A percentile compares a stretch with the other conserved stretches of the same genome.
These are phyloP conservation scores for Nemania sp. DNA, from an alignment of 2,329 filamentous ascomycete genomes.

Conservation along the genomic window DNA sequence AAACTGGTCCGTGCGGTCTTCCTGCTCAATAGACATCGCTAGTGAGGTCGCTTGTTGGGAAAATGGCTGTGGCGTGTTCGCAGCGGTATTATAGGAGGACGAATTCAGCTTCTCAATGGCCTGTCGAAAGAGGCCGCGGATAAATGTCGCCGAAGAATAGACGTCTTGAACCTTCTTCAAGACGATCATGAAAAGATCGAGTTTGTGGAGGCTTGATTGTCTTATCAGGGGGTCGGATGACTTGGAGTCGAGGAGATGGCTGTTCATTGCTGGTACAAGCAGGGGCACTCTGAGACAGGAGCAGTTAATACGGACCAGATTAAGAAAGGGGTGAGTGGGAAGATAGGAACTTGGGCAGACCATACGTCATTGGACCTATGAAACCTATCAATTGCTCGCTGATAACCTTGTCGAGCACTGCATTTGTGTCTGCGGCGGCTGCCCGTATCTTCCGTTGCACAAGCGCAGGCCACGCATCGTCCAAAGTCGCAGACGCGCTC, in stretches of 20 bases:
- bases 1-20: conserved; percentile 2
- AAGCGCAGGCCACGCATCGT: conserved; percentile 9
- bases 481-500: conserved; percentile 4
- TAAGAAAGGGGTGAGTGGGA: neutral
- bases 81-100: conserved; percentile 2
- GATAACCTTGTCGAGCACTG: conserved; percentile 16
- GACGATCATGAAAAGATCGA: conserved; percentile 22
- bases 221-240: conserved; percentile 21
- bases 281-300: conserved; percentile 15
- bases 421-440: conserved; percentile 13
- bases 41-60: neutral
- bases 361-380: conserved; percentile 21
- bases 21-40: neutral
- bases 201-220: conserved; percentile 21
- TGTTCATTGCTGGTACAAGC: conserved; percentile 22
- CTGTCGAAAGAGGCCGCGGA: conserved; percentile 18
- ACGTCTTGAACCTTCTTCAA: conserved; percentile 18
- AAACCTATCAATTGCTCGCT: conserved; percentile 17
- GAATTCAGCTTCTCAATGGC: conserved; percentile 23
- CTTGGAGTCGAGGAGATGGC: conserved; percentile 21
- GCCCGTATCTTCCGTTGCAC: conserved; percentile 18
- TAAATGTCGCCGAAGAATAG: conserved; percentile 21
- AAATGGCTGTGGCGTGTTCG: conserved; percentile 7
- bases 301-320: neutral
- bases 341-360: no score